A percentile compares a stretch with the other conserved stretches of the same genome.
Evolutionary conservation across 768 basidiomycete species (phyloP).

Genomic region (Termitomyces sp.): DNA sequence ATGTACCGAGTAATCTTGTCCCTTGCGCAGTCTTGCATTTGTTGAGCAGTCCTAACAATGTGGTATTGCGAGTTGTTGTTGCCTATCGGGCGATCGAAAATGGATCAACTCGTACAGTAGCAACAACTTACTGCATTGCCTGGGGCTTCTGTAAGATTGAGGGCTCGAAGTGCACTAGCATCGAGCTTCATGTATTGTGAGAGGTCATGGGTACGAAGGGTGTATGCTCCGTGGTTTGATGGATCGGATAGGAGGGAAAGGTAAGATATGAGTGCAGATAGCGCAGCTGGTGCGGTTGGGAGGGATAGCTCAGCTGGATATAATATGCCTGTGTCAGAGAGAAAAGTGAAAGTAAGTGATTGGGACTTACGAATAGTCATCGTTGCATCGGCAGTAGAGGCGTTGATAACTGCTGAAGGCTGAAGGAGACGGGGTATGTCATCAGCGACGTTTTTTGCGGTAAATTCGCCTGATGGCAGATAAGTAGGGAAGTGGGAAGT

Average conservation of each 20-base stretch:
- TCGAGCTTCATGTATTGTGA: constrained; percentile 95
- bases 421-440: constrained; percentile 73
- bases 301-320: constrained; percentile 80
- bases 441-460: constrained; percentile 71
- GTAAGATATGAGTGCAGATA: constrained; percentile 80
- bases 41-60: constrained; percentile 85
- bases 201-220: constrained; percentile 82
- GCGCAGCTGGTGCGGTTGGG: constrained; percentile 73
- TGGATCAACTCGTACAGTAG: not conserved
- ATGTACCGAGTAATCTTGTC: constrained; percentile 77
- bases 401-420: constrained; percentile 30
- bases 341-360: not conserved
- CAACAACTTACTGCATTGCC: constrained; percentile 45
- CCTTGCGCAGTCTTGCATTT: constrained; percentile 97
- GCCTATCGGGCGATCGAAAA: constrained; percentile 29
- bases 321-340: not conserved
- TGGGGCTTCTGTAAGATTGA: constrained; percentile 77
- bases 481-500: not conserved
- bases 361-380: constrained; percentile 50
- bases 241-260: constrained; percentile 75
- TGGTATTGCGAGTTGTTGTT: constrained; percentile 74
- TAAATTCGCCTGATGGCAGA: constrained; percentile 69
- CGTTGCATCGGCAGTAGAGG: constrained; percentile 46
- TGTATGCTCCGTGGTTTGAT: constrained; percentile 76
- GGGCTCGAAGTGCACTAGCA: constrained; percentile 87